Percentiles rank a stretch among this genome's conserved stretches.
Evolutionary conservation across 768 basidiomycete species (phyloP).

Genomic region (Serendipita indica): DNA sequence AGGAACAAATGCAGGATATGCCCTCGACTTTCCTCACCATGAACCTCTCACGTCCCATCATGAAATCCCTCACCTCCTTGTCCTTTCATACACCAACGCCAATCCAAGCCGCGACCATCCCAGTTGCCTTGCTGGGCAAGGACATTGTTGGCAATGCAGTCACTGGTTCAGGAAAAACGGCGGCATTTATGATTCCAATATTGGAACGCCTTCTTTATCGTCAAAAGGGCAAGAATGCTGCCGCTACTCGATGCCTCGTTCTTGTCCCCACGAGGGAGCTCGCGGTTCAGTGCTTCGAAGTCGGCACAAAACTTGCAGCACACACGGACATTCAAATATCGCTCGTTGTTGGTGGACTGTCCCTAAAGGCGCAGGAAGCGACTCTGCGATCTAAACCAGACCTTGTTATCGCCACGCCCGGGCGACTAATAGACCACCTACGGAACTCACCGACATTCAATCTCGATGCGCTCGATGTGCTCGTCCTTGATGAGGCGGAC

Average conservation of each 20-base stretch:
- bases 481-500: slow-evolving; percentile 95
- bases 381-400: slow-evolving; percentile 79
- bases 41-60: slow-evolving; percentile 88
- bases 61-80: slow-evolving; percentile 76
- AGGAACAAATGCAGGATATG: slow-evolving; percentile 31
- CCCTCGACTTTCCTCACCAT: slow-evolving; percentile 77
- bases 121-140: slow-evolving; percentile 84
- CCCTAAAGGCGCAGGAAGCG: slow-evolving; percentile 81
- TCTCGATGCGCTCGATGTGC: slow-evolving; percentile 79
- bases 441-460: slow-evolving; percentile 89
- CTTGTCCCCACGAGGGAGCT: slow-evolving; percentile 92
- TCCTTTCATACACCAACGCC: slow-evolving; percentile 80
- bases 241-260: slow-evolving; percentile 78
- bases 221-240: slow-evolving; percentile 74
- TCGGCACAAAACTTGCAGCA: slow-evolving; percentile 67
- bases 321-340: slow-evolving; percentile 86
- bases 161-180: slow-evolving; percentile 97
- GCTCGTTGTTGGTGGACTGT: slow-evolving; percentile 89
- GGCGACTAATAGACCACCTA: slow-evolving; percentile 93
- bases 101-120: slow-evolving; percentile 88
- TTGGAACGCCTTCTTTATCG: slow-evolving; percentile 85
- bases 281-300: slow-evolving; percentile 90
- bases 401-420: slow-evolving; percentile 90
- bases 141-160: slow-evolving; percentile 93
- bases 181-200: slow-evolving; percentile 91